Percentiles rank a stretch among this genome's conserved stretches.
Conservation (phyloP, 768 basidiomycete genomes). For the Xerocomellus chrysenteron region DNA sequence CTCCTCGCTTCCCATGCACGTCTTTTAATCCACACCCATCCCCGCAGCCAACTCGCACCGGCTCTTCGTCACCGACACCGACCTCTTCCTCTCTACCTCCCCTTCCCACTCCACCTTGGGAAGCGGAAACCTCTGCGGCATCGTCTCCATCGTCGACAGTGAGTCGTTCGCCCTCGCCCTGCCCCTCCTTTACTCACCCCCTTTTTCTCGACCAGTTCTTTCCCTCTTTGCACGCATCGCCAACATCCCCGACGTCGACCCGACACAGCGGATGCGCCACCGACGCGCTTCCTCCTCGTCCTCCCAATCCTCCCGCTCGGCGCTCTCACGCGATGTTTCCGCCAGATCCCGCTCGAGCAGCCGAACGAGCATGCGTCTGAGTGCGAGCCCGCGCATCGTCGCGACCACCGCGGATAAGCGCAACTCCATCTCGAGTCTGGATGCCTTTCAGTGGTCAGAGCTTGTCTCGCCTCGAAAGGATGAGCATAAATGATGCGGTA, state of each 20-base stretch:
- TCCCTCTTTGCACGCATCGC: conserved; percentile 77
- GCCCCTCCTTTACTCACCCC: not conserved
- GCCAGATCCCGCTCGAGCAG: conserved; percentile 44
- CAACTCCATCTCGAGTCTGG: conserved; percentile 31
- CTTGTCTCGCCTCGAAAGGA: conserved; percentile 32
- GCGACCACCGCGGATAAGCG: conserved; percentile 31
- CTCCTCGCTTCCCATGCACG: not conserved
- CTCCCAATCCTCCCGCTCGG: conserved; percentile 51
- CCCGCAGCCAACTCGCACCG: conserved; percentile 73
- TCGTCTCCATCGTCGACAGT: conserved; percentile 87
- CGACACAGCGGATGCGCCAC: conserved; percentile 74
- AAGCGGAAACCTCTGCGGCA: conserved; percentile 56
- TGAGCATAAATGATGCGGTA: conserved; percentile 17
- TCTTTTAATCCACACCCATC: not conserved
- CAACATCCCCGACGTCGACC: conserved; percentile 72
- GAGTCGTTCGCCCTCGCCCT: conserved; percentile 22
- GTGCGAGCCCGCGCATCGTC: conserved; percentile 33
- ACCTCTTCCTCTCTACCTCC: conserved; percentile 50
- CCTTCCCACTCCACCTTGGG: conserved; percentile 40
- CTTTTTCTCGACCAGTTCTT: conserved; percentile 48
- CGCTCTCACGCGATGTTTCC: conserved; percentile 34
- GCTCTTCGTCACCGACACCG: conserved; percentile 67
- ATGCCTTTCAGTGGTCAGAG: conserved; percentile 35
- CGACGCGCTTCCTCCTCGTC: conserved; percentile 76
- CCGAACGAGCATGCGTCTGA: conserved; percentile 37